Conservation (phyloP, 2,329 filamentous ascomycete species). For the Aspergillus ruber region DNA sequence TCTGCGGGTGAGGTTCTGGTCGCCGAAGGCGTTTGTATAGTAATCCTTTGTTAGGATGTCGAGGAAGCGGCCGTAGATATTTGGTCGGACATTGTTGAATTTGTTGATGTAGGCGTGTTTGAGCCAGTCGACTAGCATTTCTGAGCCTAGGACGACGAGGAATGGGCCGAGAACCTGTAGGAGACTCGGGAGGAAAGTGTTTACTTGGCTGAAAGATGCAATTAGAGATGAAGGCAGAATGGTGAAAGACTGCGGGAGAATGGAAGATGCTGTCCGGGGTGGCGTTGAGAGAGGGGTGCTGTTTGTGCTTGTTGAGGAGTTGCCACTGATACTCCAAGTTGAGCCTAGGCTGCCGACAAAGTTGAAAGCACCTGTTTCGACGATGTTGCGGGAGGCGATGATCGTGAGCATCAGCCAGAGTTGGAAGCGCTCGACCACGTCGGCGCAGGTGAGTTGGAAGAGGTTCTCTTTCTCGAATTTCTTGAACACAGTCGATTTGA, state of each 20-base stretch:
- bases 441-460: conserved; percentile 92
- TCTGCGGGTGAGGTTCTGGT: conserved; percentile 81
- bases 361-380: conserved; percentile 84
- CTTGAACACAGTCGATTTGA: conserved; percentile 98
- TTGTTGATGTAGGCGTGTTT: conserved; percentile 98
- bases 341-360: conserved; percentile 34
- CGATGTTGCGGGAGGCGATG: conserved; percentile 90
- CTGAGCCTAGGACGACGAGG: conserved; percentile 85
- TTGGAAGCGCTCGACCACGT: conserved; percentile 95
- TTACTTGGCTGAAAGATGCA: conserved; percentile 36
- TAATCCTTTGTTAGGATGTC: conserved; percentile 97
- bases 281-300: conserved; percentile 53
- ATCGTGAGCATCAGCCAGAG: conserved; percentile 96
- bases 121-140: conserved; percentile 94
- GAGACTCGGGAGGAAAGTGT: conserved; percentile 38
- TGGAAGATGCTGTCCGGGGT: conserved; percentile 54
- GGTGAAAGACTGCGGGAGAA: conserved; percentile 85
- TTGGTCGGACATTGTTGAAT: conserved; percentile 94
- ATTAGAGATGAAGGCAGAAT: conserved; percentile 56
- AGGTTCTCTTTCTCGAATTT: conserved; percentile 97
- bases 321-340: conserved; percentile 23
- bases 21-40: conserved; percentile 89
- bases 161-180: conserved; percentile 91
- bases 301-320: conserved; percentile 30
- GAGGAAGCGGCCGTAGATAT: conserved; percentile 80